Percentiles rank a stretch among this genome's conserved stretches.
Conservation (phyloP, 2,329 filamentous ascomycete genomes). For the Calonectria pseudoreteaudii region DNA sequence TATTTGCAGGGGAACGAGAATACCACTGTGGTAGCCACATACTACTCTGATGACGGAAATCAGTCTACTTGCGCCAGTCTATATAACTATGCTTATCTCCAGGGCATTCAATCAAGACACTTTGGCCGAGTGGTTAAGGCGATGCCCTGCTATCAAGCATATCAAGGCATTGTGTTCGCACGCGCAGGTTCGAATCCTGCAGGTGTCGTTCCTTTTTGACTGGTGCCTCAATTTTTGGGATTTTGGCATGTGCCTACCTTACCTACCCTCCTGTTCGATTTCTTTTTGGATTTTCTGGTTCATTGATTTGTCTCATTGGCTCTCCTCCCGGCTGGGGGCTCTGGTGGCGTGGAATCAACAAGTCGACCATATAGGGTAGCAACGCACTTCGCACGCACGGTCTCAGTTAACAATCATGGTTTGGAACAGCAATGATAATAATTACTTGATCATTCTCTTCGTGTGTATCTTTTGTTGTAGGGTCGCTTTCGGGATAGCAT, state of each 20-base stretch:
- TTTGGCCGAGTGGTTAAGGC: constrained; percentile 11
- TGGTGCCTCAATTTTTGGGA: too few relatives aligned
- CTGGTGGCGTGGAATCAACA: background rate
- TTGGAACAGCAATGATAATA: background rate
- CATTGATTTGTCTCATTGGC: background rate
- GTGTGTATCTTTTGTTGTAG: too few relatives aligned
- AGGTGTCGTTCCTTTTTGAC: background rate
- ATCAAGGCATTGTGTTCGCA: constrained; percentile 10
- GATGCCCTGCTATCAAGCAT: constrained; percentile 8
- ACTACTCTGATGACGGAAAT: background rate
- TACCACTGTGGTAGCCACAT: background rate
- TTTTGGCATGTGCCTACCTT: background rate
- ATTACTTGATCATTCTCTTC: background rate
- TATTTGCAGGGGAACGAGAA: background rate
- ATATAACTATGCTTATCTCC: background rate
- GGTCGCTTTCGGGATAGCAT: too few relatives aligned
- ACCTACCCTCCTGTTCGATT: too few relatives aligned
- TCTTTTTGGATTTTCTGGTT: background rate
- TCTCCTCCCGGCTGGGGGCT: background rate
- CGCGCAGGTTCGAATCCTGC: constrained; percentile 9
- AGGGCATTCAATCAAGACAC: background rate
- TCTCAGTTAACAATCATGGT: background rate
- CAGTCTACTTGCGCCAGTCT: background rate
- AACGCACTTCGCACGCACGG: background rate
- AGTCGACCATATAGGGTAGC: background rate